phyloP scores from a whole-genome alignment of 1,284 basidiomycete genomes.

The Pascua guehoae region DNA sequence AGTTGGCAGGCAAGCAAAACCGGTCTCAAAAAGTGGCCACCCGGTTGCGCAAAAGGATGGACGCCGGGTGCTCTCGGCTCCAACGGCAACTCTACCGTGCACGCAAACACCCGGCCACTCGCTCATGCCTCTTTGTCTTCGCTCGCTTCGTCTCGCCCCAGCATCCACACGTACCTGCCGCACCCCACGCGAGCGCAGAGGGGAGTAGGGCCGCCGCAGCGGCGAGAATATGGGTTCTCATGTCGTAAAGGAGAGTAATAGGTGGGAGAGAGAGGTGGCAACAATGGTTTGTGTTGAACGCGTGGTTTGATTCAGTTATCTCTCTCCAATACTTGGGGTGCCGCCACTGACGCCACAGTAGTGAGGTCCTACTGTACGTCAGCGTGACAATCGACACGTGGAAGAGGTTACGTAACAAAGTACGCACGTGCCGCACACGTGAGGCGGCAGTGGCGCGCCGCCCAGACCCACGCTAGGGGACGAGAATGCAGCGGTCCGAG shows the following conservation, averaged over 20 bases:
- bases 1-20: no score
- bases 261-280: neutral
- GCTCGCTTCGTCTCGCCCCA: neutral
- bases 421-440: no score
- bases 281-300: neutral
- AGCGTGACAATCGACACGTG: no score
- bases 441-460: no score
- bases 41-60: neutral
- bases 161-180: slow-evolving; percentile 46
- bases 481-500: no score
- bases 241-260: neutral
- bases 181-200: slow-evolving; percentile 50
- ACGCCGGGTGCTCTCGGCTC: no score
- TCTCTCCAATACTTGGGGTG: no score
- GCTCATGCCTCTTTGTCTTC: neutral
- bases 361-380: no score
- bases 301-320: no score
- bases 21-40: neutral
- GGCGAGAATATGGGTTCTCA: neutral
- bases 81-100: neutral
- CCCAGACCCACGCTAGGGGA: no score
- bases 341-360: no score
- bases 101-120: neutral
- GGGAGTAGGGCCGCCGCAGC: slow-evolving; percentile 22
- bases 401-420: no score